A percentile compares a stretch with the other conserved stretches of the same genome.
phyloP scores from a whole-genome alignment of 2,329 filamentous ascomycete species.

The Achaetomium macrosporum region DNA sequence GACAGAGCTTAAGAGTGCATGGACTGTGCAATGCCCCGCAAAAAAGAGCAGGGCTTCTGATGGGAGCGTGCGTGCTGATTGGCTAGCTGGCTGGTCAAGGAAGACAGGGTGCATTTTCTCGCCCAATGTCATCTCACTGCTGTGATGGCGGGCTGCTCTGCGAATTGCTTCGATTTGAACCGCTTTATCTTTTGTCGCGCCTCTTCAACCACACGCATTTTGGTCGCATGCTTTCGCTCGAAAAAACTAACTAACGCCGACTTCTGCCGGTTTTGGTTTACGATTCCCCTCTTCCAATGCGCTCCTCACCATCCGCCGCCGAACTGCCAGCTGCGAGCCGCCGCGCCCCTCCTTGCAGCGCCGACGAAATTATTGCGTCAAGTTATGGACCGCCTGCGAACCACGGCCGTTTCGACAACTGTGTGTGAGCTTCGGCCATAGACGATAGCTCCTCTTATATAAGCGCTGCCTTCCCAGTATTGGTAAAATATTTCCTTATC shows the following conservation, averaged over 20 bases:
- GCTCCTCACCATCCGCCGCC: constrained; percentile 19
- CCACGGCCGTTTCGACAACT: constrained; percentile 22
- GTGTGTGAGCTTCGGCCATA: constrained; percentile 29
- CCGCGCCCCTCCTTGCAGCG: constrained; percentile 20
- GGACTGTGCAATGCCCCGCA: no score
- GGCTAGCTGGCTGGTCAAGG: neutral
- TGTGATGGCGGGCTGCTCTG: constrained; percentile 4
- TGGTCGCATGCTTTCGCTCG: neutral
- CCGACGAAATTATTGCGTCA: constrained; percentile 17
- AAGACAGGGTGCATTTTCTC: constrained; percentile 2
- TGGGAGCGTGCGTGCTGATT: constrained; percentile 12
- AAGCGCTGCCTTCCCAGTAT: neutral
- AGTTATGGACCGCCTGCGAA: constrained; percentile 32
- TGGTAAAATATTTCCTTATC: neutral
- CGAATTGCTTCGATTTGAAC: constrained; percentile 18
- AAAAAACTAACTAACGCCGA: constrained; percentile 1
- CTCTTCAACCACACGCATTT: constrained; percentile 11
- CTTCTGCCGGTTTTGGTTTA: neutral
- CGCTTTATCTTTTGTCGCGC: constrained; percentile 12
- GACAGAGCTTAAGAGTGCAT: no score
- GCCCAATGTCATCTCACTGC: constrained; percentile 14
- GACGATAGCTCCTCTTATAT: constrained; percentile 11
- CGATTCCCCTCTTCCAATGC: constrained; percentile 21
- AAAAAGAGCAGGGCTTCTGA: no score
- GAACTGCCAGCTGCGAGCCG: constrained; percentile 21